Percentiles rank a stretch among this genome's conserved stretches.
Conservation (phyloP, 2,329 filamentous ascomycete genomes). For the Falciphora oryzae region DNA sequence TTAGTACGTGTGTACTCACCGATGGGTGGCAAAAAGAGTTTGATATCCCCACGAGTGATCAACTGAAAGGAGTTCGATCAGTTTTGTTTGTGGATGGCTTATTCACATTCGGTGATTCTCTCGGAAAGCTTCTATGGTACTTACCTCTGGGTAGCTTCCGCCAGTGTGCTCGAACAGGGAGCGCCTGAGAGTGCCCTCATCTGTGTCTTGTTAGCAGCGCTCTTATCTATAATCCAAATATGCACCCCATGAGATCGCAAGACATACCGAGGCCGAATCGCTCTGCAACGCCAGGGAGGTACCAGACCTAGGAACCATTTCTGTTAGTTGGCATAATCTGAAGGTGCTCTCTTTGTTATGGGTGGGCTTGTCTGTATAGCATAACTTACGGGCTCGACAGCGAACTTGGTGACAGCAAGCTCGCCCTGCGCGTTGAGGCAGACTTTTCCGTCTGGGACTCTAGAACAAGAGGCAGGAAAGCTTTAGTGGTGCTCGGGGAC, state of each 20-base stretch:
- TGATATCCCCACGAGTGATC: slow-evolving; percentile 91
- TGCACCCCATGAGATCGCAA: neutral
- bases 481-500: neutral
- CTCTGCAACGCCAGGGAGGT: slow-evolving; percentile 80
- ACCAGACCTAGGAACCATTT: slow-evolving; percentile 54
- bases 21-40: slow-evolving; percentile 92
- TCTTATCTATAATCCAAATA: slow-evolving; percentile 21
- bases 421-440: slow-evolving; percentile 83
- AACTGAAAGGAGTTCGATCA: slow-evolving; percentile 39
- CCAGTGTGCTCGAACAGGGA: slow-evolving; percentile 93
- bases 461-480: slow-evolving; percentile 19
- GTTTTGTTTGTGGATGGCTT: neutral
- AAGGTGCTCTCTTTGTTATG: too few species aligned
- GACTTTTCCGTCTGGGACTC: slow-evolving; percentile 75
- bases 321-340: neutral
- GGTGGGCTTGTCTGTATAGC: neutral
- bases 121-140: neutral
- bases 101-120: too few species aligned
- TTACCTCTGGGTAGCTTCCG: slow-evolving; percentile 83
- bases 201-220: slow-evolving; percentile 30
- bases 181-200: slow-evolving; percentile 80
- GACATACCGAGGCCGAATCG: slow-evolving; percentile 77
- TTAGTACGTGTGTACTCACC: slow-evolving; percentile 36
- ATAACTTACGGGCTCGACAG: slow-evolving; percentile 77
- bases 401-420: slow-evolving; percentile 90